Base-by-base conservation (phyloP, 2,329 filamentous ascomycete genomes). In the Botrytis deweyae region DNA sequence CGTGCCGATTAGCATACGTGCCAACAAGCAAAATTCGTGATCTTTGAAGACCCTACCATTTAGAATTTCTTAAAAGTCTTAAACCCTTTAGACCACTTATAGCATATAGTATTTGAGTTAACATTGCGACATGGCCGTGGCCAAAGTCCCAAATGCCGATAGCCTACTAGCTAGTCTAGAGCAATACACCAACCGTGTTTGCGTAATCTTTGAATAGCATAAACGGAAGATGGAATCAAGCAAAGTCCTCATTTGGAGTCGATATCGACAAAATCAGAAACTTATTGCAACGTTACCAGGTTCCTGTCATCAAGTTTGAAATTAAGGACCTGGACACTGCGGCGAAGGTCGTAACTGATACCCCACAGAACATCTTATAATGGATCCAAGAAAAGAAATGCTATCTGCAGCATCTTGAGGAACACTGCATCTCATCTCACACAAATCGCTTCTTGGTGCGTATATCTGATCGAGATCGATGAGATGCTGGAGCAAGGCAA, bases 221-320 rank as follows among this genome's bases (percentile, higher is more conserved):
- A 63, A 18, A n/a, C 18, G 16, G 6, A 12, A 14, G 52, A 61
- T 44, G 46, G 2, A 66, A 33, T 18, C 18, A 61, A 36, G 61
- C 10, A 66, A 42, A 22, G 7, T 59, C 29, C 63, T 55, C n/a
- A 67, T 46, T 68, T 25, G 36, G 63, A 42, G 40, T 70, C n/a
- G 44, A 22, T 5, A 20, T 22, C 22, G 33, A 44, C 29, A 52
- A 38, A 46, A 25, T 0, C 29, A 42, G 38, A 68, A 61, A 40
- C 29, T 61, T 33, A 29, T 49, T 68, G 70, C 40, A 72, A 72
- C 63, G 63, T 72, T 72, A n/a, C 70, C 20, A 70, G 67, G 55
- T 52, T 58, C 55, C n/a, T 61, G 46, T 59, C 63, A 44, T 46
- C 40, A 6, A 10, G 18, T 49, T 25, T 58, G 38, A 59, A 68